These are phyloP conservation scores for Paramecium biaurelia DNA, from an alignment of 73 alveolate genomes.

Conservation along the genomic window DNA sequence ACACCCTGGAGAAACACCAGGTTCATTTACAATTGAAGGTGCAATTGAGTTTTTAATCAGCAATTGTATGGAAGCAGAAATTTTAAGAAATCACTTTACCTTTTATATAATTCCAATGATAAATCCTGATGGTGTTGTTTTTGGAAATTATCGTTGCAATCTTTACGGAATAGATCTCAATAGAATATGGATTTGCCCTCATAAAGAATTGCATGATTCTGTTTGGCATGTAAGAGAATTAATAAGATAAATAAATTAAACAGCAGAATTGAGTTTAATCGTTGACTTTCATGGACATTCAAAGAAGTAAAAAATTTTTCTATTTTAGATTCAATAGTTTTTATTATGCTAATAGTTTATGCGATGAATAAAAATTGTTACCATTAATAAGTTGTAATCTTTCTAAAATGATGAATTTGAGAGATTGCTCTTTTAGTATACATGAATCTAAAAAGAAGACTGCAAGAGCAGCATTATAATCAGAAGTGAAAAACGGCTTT, in stretches of 20 bases:
- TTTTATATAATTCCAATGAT: slow-evolving; percentile 64
- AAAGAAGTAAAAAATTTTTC: neutral
- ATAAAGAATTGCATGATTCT: slow-evolving; percentile 74
- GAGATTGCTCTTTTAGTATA: neutral
- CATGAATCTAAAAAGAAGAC: slow-evolving; percentile 25
- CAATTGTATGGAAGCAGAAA: slow-evolving; percentile 74
- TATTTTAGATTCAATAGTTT: neutral
- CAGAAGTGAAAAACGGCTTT: neutral
- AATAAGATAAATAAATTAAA: slow-evolving; percentile 25
- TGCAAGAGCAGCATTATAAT: neutral
- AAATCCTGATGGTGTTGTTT: slow-evolving; percentile 55
- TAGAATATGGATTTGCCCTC: slow-evolving; percentile 75
- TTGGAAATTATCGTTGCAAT: slow-evolving; percentile 53
- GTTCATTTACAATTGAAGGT: slow-evolving; percentile 76
- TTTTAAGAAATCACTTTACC: slow-evolving; percentile 71
- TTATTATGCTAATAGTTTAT: neutral
- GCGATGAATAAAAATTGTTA: neutral
- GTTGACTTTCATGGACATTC: slow-evolving; percentile 38
- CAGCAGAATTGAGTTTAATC: neutral
- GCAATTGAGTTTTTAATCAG: slow-evolving; percentile 70
- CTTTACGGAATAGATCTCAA: slow-evolving; percentile 47
- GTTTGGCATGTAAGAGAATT: slow-evolving; percentile 71
- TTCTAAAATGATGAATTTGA: neutral
- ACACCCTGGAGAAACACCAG: slow-evolving; percentile 85
- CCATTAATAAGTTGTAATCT: neutral